A percentile compares a stretch with the other conserved stretches of the same genome.
phyloP scores from a whole-genome alignment of 148 eudicot species.

The Heliosperma pusillum region DNA sequence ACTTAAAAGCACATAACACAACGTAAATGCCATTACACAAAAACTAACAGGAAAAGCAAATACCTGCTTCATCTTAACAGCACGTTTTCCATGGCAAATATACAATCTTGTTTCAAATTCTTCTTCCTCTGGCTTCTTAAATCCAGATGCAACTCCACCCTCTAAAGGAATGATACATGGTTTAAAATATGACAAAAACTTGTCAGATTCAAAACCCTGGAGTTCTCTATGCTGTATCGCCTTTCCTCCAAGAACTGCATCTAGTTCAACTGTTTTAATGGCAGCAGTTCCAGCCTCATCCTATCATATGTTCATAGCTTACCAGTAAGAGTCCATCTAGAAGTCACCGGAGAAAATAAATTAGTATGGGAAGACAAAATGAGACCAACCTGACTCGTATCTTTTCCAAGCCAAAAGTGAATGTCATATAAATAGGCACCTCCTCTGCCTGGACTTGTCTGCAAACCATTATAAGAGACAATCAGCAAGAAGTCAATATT shows the following conservation, averaged over 20 bases:
- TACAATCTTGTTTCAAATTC: constrained; percentile 91
- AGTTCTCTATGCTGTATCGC: constrained; percentile 94
- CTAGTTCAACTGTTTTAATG: constrained; percentile 92
- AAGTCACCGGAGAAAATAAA: constrained; percentile 1
- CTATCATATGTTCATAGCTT: constrained; percentile 34
- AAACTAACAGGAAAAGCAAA: not conserved
- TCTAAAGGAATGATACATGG: constrained; percentile 94
- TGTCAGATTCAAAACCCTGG: constrained; percentile 95
- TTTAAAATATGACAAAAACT: constrained; percentile 88
- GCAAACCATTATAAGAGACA: constrained; percentile 23
- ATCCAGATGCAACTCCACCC: constrained; percentile 97
- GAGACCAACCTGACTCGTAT: constrained; percentile 83
- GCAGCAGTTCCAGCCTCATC: constrained; percentile 99
- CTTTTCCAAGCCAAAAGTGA: constrained; percentile 99
- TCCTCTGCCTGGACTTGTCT: constrained; percentile 85
- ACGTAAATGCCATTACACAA: not conserved
- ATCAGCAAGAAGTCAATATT: constrained; percentile 5
- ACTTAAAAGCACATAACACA: not conserved
- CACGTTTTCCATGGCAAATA: constrained; percentile 85
- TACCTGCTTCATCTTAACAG: constrained; percentile 92
- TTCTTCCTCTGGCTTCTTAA: constrained; percentile 80
- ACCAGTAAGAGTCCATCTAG: constrained; percentile 4
- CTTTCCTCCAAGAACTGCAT: constrained; percentile 87
- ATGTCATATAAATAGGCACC: constrained; percentile 87
- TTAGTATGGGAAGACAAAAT: constrained; percentile 5